Conservation (phyloP, 495 filamentous ascomycete genomes). For the Lasiosphaeris hirsuta region DNA sequence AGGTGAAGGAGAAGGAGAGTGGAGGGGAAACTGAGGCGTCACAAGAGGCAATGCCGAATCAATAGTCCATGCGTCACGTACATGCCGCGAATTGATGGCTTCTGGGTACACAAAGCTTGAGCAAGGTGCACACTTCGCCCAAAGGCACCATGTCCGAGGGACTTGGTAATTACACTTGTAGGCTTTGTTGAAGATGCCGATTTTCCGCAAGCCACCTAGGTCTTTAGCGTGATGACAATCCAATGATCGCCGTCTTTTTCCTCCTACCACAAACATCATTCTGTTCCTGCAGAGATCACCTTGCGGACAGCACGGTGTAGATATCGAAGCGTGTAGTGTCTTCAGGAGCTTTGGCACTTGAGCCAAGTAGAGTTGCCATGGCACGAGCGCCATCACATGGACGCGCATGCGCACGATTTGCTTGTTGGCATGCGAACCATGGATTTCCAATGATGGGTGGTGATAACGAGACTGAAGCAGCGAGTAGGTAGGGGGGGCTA, state of each 20-base stretch:
- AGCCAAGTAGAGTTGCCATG: constrained; percentile 3
- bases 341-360: not conserved
- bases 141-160: no score
- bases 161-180: not conserved
- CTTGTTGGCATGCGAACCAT: constrained; percentile 25
- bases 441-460: not conserved
- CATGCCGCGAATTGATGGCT: no score
- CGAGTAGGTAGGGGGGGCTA: not conserved
- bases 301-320: constrained; percentile 3
- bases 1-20: constrained; percentile 18
- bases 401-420: constrained; percentile 43
- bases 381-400: constrained; percentile 49
- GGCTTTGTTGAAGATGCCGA: not conserved
- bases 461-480: not conserved
- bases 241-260: not conserved
- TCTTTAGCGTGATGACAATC: not conserved
- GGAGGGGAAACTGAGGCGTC: not conserved
- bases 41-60: not conserved
- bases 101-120: no score
- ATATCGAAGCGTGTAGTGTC: not conserved
- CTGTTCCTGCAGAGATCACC: not conserved
- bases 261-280: not conserved
- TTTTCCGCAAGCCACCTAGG: constrained; percentile 4
- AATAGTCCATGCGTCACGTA: not conserved
- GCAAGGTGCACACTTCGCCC: no score